Percentiles rank a stretch among this genome's conserved stretches.
These are phyloP conservation scores for Piper longum DNA, from an alignment of 164 flowering plant species.

Conservation along the genomic window DNA sequence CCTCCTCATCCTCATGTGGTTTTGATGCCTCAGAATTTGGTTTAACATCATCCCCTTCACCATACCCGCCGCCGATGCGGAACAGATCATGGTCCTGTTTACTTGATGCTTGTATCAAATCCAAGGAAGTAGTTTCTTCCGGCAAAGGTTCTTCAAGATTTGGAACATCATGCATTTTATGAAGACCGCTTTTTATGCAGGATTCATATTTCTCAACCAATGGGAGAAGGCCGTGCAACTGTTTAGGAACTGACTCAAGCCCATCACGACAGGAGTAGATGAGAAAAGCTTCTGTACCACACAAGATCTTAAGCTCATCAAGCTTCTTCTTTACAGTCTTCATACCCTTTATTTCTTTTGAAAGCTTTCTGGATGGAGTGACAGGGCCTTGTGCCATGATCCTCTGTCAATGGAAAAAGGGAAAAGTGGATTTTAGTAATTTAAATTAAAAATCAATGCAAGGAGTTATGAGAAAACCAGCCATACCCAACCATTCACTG, in stretches of 20 bases:
- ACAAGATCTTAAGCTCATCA: not conserved
- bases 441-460: too few relatives aligned
- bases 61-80: not conserved
- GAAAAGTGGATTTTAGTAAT: too few relatives aligned
- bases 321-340: not conserved
- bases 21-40: not conserved
- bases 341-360: not conserved
- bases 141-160: not conserved
- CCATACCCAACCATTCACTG: too few relatives aligned
- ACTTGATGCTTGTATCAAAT: not conserved
- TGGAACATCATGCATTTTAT: not conserved
- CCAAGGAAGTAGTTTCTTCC: not conserved
- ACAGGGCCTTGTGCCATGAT: not conserved
- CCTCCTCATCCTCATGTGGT: not conserved
- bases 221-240: not conserved
- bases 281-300: not conserved
- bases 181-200: not conserved
- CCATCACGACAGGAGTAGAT: not conserved
- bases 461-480: too few relatives aligned
- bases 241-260: not conserved
- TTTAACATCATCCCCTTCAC: not conserved
- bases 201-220: not conserved
- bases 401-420: not conserved
- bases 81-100: not conserved
- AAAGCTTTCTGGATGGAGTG: not conserved